Evolutionary conservation across 306 rosid species (phyloP), one percentile per base, ranked within the genome.

Genomic region (Vachellia pachyceras): DNA sequence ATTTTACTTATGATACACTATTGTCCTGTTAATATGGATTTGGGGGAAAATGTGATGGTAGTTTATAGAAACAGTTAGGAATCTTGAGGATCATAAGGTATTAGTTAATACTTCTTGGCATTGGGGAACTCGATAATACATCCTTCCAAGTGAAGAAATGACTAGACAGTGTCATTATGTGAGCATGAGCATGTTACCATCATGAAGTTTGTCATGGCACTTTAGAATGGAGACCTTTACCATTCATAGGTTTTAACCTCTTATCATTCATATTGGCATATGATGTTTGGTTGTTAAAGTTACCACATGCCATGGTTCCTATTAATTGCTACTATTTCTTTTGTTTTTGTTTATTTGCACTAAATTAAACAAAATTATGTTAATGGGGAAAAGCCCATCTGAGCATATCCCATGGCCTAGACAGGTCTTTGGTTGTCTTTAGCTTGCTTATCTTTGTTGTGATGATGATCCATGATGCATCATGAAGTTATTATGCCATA

Each of bases 231-330:
- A 69, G 60, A 50, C 37, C 13, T 10, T 25, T 68, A 75, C 54
- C 33, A 40, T 69, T 37, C 10, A 54, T 36, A 50, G 73, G 60
- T 55, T 72, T 73, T 18, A n/a, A 15, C 6, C 47, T 78, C 36
- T 66, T 73, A 44, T 18, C 17, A 75, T 52, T 74, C 35, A 61
- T 50, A 33, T 85, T 42, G 41, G 37, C 29, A 9, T 46, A 15
- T 57, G 20, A 39, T 78, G 81, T 39, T 29, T 81, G 71, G 68
- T 81, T 81, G 11, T 68, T 68, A 20, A 8, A n/a, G 72, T 40
- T 40, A 68, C 52, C 63, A n/a, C 33, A 7, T 39, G 8, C 29
- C 7, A 18, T 66, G 29, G 10, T 66, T 67, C 39, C 33, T 37
- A 22, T 1, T 57, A 67, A 15, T 37, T 68, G 5, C 50, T 40